Conservation (phyloP, 768 basidiomycete species). For the Rhodotorula paludigena region DNA sequence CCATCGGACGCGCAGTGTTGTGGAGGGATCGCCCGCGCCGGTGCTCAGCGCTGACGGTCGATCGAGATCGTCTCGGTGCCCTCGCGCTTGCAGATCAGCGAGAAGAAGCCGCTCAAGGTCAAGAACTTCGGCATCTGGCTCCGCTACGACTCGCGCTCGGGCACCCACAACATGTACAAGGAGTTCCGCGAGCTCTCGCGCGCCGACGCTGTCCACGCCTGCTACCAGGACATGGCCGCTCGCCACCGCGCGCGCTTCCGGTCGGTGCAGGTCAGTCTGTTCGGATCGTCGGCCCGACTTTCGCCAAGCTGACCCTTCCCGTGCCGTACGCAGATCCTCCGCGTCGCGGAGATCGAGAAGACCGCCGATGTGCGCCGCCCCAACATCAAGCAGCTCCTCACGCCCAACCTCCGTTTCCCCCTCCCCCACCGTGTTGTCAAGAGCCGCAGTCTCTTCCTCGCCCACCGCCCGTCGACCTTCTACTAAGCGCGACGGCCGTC, state of each 20-base stretch:
- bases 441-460: slow-evolving; percentile 72
- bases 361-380: slow-evolving; percentile 84
- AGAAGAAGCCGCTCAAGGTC: slow-evolving; percentile 95
- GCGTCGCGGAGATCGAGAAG: slow-evolving; percentile 94
- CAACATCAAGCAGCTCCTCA: slow-evolving; percentile 94
- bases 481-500: slow-evolving; percentile 39
- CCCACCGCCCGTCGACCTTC: slow-evolving; percentile 48
- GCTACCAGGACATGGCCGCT: slow-evolving; percentile 99
- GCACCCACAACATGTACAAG: slow-evolving; percentile 99
- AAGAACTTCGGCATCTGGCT: slow-evolving; percentile 99
- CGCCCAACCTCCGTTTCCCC: slow-evolving; percentile 90
- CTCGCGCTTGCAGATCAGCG: slow-evolving; percentile 65
- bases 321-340: slow-evolving; percentile 85
- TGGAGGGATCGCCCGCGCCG: too few species aligned
- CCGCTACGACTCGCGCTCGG: slow-evolving; percentile 97
- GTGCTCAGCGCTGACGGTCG: neutral
- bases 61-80: too few species aligned
- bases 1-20: too few species aligned
- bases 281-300: too few species aligned
- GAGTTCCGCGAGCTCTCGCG: slow-evolving; percentile 87
- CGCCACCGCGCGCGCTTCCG: slow-evolving; percentile 98
- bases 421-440: slow-evolving; percentile 78
- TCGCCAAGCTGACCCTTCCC: neutral
- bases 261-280: slow-evolving; percentile 97
- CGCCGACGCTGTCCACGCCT: slow-evolving; percentile 86